These are phyloP conservation scores for Aspergillus olivimuriae DNA, from an alignment of 495 filamentous ascomycete genomes.

Conservation along the genomic window DNA sequence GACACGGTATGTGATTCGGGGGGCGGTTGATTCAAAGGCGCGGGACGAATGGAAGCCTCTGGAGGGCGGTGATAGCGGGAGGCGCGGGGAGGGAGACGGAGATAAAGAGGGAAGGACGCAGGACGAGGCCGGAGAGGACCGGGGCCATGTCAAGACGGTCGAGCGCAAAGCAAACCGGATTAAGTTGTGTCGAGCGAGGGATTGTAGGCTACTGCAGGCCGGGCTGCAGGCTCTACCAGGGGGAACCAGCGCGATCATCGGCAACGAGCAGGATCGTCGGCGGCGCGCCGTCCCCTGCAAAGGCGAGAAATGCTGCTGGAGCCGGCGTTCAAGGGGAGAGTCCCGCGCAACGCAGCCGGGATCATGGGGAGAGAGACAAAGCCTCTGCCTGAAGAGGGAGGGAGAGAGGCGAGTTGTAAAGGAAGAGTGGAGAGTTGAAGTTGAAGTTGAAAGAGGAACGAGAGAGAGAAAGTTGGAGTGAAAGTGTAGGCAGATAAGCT, in stretches of 20 bases:
- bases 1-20: slow-evolving; percentile 41
- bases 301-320: too few relatives aligned
- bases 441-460: neutral
- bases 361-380: neutral
- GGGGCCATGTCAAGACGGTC: too few relatives aligned
- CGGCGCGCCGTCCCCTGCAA: neutral
- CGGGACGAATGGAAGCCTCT: slow-evolving; percentile 28
- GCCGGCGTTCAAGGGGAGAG: neutral
- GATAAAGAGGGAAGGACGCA: slow-evolving; percentile 6
- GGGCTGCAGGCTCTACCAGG: slow-evolving; percentile 34
- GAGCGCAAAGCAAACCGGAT: too few relatives aligned
- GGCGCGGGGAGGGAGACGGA: slow-evolving; percentile 6
- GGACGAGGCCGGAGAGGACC: slow-evolving; percentile 9
- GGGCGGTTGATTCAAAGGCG: slow-evolving; percentile 9
- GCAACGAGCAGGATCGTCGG: neutral
- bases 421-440: neutral
- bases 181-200: slow-evolving; percentile 20
- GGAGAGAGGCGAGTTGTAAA: neutral
- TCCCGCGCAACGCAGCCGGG: neutral
- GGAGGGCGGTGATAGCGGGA: slow-evolving; percentile 4
- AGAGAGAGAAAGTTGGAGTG: neutral
- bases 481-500: neutral
- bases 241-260: slow-evolving; percentile 25
- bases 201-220: slow-evolving; percentile 33
- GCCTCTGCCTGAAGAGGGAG: too few relatives aligned